A percentile compares a stretch with the other conserved stretches of the same genome.
Evolutionary conservation across 495 filamentous ascomycete species (phyloP).

Genomic region (Daldinia grandis): DNA sequence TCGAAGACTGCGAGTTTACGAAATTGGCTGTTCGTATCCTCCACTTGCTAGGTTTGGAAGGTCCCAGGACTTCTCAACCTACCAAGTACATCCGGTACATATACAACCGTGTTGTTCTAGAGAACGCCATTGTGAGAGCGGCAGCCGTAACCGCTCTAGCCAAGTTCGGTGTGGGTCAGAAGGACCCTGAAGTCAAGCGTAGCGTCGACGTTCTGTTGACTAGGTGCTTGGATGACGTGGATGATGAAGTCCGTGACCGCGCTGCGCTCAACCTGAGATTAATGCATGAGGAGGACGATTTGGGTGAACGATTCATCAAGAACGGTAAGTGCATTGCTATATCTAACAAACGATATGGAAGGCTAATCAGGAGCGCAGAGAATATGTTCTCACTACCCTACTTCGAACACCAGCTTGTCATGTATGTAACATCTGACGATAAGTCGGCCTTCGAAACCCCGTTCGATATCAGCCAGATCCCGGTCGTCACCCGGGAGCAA

Average conservation of each 20-base stretch:
- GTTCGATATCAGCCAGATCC: constrained; percentile 90
- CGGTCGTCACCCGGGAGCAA: constrained; percentile 95
- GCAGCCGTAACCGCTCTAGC: constrained; percentile 95
- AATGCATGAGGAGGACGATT: constrained; percentile 85
- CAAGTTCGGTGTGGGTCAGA: constrained; percentile 97
- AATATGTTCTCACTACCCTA: constrained; percentile 92
- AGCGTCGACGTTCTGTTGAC: constrained; percentile 93
- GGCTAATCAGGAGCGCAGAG: constrained; percentile 57
- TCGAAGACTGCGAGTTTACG: constrained; percentile 99
- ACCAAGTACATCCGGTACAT: constrained; percentile 99
- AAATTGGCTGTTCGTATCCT: constrained; percentile 96
- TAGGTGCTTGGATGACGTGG: constrained; percentile 93
- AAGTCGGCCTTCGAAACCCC: constrained; percentile 83
- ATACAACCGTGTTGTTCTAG: constrained; percentile 97
- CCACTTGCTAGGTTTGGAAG: constrained; percentile 91
- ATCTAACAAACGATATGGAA: constrained; percentile 42
- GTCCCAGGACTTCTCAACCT: constrained; percentile 92
- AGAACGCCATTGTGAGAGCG: constrained; percentile 95
- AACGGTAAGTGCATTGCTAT: constrained; percentile 69
- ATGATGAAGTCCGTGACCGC: constrained; percentile 97
- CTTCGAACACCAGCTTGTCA: constrained; percentile 96
- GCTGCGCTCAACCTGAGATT: constrained; percentile 91
- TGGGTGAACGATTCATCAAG: constrained; percentile 85
- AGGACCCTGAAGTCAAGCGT: constrained; percentile 94
- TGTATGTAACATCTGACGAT: constrained; percentile 93